Conservation (phyloP, 208 protist species). For the Leishmania gerbilli region DNA sequence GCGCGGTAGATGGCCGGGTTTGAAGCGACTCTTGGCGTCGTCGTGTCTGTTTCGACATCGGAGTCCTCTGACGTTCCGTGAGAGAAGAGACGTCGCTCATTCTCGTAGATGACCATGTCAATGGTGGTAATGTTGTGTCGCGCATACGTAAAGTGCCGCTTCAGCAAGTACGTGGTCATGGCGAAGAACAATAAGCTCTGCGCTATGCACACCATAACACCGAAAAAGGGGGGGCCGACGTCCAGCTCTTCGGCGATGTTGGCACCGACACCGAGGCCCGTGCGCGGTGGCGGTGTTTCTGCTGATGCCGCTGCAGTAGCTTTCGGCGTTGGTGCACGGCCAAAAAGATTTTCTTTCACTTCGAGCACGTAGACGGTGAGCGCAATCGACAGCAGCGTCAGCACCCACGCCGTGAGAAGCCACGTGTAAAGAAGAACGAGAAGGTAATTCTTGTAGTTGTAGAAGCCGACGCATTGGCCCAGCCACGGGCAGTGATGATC, state of each 20-base stretch:
- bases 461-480: slow-evolving; percentile 92
- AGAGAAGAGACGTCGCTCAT: slow-evolving; percentile 24
- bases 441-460: slow-evolving; percentile 93
- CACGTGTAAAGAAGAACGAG: slow-evolving; percentile 79
- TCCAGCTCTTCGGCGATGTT: slow-evolving; percentile 51
- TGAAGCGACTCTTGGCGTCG: not conserved
- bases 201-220: slow-evolving; percentile 74
- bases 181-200: slow-evolving; percentile 72
- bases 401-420: slow-evolving; percentile 73
- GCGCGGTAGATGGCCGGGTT: not conserved
- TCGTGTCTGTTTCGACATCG: slow-evolving; percentile 9
- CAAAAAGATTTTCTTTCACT: not conserved
- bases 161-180: slow-evolving; percentile 70
- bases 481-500: slow-evolving; percentile 95
- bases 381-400: slow-evolving; percentile 49
- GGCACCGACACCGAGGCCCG: slow-evolving; percentile 30
- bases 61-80: slow-evolving; percentile 23
- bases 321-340: not conserved
- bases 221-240: slow-evolving; percentile 70
- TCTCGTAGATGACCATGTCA: slow-evolving; percentile 81
- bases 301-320: not conserved
- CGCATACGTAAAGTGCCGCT: slow-evolving; percentile 65
- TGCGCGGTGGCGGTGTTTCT: not conserved
- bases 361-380: slow-evolving; percentile 32
- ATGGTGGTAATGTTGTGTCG: slow-evolving; percentile 88